Conservation (phyloP, 179 eudicot genomes). For the Carnegiea gigantea region DNA sequence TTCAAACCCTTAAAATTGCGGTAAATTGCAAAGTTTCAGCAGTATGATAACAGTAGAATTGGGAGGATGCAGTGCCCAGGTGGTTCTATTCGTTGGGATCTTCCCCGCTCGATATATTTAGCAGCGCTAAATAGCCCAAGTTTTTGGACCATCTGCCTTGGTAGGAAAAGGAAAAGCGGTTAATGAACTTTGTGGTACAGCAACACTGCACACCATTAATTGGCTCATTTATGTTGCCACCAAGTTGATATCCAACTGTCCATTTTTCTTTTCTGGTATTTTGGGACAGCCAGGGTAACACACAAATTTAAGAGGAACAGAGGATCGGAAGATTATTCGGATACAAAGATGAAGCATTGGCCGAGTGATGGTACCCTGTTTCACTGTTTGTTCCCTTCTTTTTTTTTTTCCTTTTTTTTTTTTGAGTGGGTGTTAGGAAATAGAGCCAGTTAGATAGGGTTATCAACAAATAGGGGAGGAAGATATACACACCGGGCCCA, state of each 20-base stretch:
- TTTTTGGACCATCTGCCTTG: conserved; percentile 4
- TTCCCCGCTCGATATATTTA: background rate
- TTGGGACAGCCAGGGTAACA: background rate
- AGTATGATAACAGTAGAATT: background rate
- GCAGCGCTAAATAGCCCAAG: background rate
- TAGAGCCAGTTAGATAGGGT: too few relatives aligned
- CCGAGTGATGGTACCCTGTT: too few relatives aligned
- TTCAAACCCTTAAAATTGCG: too few relatives aligned
- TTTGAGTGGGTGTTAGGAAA: too few relatives aligned
- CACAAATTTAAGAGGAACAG: too few relatives aligned
- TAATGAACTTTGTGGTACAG: conserved; percentile 2
- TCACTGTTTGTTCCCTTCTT: too few relatives aligned
- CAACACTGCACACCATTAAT: background rate
- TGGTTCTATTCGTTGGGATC: background rate
- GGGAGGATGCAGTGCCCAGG: too few relatives aligned
- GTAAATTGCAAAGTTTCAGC: background rate
- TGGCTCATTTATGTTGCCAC: conserved; percentile 9
- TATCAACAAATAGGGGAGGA: too few relatives aligned
- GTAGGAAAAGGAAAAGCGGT: background rate
- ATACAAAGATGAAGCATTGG: too few relatives aligned
- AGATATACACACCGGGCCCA: too few relatives aligned
- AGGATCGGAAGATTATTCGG: too few relatives aligned
- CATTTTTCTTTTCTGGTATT: background rate
- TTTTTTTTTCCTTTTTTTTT: too few relatives aligned
- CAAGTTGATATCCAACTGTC: background rate